A percentile compares a stretch with the other conserved stretches of the same genome.
phyloP scores from a whole-genome alignment of 495 filamentous ascomycete species.

The Gamarada debralockiae region DNA sequence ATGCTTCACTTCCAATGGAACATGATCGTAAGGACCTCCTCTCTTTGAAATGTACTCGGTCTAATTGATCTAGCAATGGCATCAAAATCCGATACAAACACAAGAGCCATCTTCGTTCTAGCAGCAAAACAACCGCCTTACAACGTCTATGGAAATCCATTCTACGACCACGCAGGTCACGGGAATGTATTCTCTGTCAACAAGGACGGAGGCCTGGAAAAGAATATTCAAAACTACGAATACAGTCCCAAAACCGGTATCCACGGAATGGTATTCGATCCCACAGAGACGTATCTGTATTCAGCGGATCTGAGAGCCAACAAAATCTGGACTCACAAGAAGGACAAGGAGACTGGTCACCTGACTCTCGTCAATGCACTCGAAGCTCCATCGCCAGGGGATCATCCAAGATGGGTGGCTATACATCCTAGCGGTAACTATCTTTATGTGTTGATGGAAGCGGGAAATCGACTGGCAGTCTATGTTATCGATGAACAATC shows the following conservation, averaged over 20 bases:
- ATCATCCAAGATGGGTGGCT: constrained; percentile 83
- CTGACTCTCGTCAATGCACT: constrained; percentile 64
- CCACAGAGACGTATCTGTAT: constrained; percentile 79
- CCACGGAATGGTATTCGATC: constrained; percentile 87
- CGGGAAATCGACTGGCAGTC: constrained; percentile 72
- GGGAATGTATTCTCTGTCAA: constrained; percentile 75
- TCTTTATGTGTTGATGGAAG: constrained; percentile 82
- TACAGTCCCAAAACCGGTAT: constrained; percentile 72
- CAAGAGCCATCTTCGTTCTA: constrained; percentile 80
- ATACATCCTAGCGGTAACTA: constrained; percentile 73
- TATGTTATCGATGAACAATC: constrained; percentile 75
- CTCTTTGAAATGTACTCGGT: background rate
- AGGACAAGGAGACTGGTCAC: constrained; percentile 52
- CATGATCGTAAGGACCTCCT: constrained; percentile 45
- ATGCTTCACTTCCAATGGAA: constrained; percentile 66
- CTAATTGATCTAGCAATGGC: constrained; percentile 51
- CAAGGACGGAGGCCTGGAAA: constrained; percentile 53
- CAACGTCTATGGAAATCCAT: constrained; percentile 80
- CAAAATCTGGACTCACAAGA: constrained; percentile 83
- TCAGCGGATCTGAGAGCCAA: constrained; percentile 80
- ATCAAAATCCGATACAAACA: constrained; percentile 65
- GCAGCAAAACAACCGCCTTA: constrained; percentile 72
- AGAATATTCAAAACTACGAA: constrained; percentile 76
- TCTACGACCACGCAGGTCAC: constrained; percentile 78
- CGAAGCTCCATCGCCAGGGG: constrained; percentile 62